Base-by-base conservation (phyloP, 2,329 filamentous ascomycete genomes). In the Verticillium alfalfae region DNA sequence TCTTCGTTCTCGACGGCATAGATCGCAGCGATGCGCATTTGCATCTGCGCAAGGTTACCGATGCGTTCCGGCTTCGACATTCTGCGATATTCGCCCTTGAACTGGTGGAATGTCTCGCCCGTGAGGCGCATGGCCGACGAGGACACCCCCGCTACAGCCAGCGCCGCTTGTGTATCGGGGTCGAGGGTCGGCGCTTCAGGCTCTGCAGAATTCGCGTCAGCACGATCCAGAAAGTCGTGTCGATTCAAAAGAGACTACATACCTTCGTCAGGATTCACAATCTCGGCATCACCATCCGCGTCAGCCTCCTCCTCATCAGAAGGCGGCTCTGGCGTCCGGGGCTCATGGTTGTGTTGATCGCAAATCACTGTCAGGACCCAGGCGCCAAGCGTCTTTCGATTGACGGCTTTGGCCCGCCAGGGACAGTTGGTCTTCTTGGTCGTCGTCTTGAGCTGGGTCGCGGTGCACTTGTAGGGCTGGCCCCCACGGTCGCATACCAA, bases 361-460 rank as follows among this genome's bases (percentile, higher is more conserved):
- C 77, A 79, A 54, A 73, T 73, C 45, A 79, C 71, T 2, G 77
- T 79, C 65, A 79, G 64, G n/a, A 78, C 73, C 77, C 77, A 79
- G 41, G 76, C 77, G 5, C 76, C 76, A 61, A 76, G 70, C 12
- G 73, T 71, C 69, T 79, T 79, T 9, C 76, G 75, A 59, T 78
- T 72, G 8, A 79, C 77, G 1, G 77, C 77, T 63, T 79, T 79
- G 36, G 77, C 77, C 63, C 78, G 78, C 77, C 77, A 79, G 5
- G 77, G 77, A 31, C 77, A 79, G 57, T 76, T 74, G 0, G 77
- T 79, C 70, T 79, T 79, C 67, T 79, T 79, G 8, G 77, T 79
- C 31, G 75, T 74, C 7, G 77, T 77, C 67, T 79, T 79, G 65
- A 78, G 76, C 68, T 78, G 78, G 5, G 76, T 79, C 7, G 77